These are phyloP conservation scores for Zygosaccharomyces rouxii DNA, from an alignment of 805 yeast species.

Conservation along the genomic window DNA sequence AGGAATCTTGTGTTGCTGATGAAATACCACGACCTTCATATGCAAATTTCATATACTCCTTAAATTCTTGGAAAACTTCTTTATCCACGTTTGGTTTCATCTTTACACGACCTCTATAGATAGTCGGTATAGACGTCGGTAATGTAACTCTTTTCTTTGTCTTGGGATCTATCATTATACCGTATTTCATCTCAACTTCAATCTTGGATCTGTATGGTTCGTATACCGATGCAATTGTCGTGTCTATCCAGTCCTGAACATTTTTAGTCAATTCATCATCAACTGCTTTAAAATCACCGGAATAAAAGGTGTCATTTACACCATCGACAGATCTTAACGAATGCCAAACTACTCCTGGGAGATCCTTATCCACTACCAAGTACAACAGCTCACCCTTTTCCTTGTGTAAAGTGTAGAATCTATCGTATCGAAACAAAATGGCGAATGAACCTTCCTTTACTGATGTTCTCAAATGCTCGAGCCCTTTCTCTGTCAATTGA, in stretches of 20 bases:
- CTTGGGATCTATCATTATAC: constrained; percentile 56
- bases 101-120: constrained; percentile 48
- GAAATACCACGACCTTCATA: constrained; percentile 40
- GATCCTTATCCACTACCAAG: constrained; percentile 60
- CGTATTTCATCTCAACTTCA: constrained; percentile 66
- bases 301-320: constrained; percentile 57
- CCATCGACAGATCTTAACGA: constrained; percentile 65
- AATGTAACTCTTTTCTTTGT: constrained; percentile 52
- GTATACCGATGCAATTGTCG: constrained; percentile 59
- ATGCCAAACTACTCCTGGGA: constrained; percentile 75
- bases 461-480: constrained; percentile 41
- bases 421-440: constrained; percentile 84
- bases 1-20: constrained; percentile 53
- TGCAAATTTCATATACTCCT: constrained; percentile 37
- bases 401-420: constrained; percentile 68
- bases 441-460: constrained; percentile 52
- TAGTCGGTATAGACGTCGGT: constrained; percentile 59
- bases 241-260: constrained; percentile 78
- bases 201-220: constrained; percentile 45
- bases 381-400: constrained; percentile 49
- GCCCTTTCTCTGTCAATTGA: constrained; percentile 71
- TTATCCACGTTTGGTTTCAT: constrained; percentile 61
- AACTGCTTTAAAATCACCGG: constrained; percentile 50
- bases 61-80: constrained; percentile 50
- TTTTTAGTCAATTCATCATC: constrained; percentile 69